Evolutionary conservation across 2,329 filamentous ascomycete species (phyloP).

Genomic region (Sclerotinia sclerotiorum): DNA sequence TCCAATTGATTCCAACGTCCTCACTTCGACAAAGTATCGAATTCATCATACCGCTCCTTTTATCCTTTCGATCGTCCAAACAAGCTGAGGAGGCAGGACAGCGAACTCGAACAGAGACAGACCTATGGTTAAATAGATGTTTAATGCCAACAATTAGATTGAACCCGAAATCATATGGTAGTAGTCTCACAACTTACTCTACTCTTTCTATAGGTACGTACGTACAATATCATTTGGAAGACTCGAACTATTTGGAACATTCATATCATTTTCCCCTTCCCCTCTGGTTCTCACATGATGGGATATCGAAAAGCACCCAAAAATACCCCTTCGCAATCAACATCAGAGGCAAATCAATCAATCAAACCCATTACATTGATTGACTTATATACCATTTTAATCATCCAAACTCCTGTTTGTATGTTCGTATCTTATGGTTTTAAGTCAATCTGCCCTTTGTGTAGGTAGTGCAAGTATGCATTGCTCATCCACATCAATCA

Average conservation of each 20-base stretch:
- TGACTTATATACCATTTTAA: neutral
- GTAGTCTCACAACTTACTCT: neutral
- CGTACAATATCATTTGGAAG: neutral
- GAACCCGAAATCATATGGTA: neutral
- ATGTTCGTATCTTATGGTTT: neutral
- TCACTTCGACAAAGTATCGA: neutral
- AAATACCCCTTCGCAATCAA: neutral
- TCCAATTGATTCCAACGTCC: neutral
- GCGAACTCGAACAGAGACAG: neutral
- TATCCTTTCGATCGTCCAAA: neutral
- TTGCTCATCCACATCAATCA: neutral
- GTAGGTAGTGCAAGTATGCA: neutral
- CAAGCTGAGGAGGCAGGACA: neutral
- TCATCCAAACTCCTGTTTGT: neutral
- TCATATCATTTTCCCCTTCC: neutral
- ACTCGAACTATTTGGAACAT: neutral
- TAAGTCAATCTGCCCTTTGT: neutral
- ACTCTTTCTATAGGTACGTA: conserved; percentile 7
- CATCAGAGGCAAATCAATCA: neutral
- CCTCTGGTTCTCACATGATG: neutral
- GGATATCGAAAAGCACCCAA: neutral
- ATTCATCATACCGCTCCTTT: neutral
- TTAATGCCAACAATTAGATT: neutral
- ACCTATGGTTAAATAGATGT: neutral
- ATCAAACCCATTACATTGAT: neutral